These are phyloP conservation scores for Pseudoscleropodium purum DNA, from an alignment of 225 moss, liverwort and hornwort genomes.

Conservation along the genomic window DNA sequence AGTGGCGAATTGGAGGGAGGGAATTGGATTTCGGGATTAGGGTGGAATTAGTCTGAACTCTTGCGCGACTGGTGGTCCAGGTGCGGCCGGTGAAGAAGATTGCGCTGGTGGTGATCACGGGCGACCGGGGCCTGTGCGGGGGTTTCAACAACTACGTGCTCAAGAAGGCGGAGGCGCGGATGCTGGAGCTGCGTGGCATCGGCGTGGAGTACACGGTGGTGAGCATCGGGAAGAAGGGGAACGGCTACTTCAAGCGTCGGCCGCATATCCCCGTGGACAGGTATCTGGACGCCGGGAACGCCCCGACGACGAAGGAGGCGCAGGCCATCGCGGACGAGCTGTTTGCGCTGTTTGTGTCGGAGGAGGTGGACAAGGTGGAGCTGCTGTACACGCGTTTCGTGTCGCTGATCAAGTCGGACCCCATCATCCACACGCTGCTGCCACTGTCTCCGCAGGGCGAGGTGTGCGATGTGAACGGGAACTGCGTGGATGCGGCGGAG, in stretches of 20 bases:
- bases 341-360: conserved; percentile 69
- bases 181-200: conserved; percentile 40
- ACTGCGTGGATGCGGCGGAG: conserved; percentile 75
- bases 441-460: conserved; percentile 79
- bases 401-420: conserved; percentile 83
- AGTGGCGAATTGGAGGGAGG: background rate
- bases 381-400: conserved; percentile 91
- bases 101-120: conserved; percentile 65
- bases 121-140: conserved; percentile 72
- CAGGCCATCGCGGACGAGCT: conserved; percentile 85
- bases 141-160: conserved; percentile 72
- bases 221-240: conserved; percentile 83
- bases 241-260: conserved; percentile 63
- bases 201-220: conserved; percentile 55
- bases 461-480: conserved; percentile 69
- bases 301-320: conserved; percentile 79
- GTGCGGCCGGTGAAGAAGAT: conserved; percentile 62
- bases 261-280: conserved; percentile 54
- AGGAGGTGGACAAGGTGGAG: conserved; percentile 99
- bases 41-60: background rate
- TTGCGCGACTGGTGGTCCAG: conserved; percentile 12
- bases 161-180: conserved; percentile 76
- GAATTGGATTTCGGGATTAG: background rate
- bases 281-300: conserved; percentile 41
- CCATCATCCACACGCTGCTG: conserved; percentile 77